These are phyloP conservation scores for Candida labiduridarum DNA, from an alignment of 1,139 yeast genomes.

Conservation along the genomic window DNA sequence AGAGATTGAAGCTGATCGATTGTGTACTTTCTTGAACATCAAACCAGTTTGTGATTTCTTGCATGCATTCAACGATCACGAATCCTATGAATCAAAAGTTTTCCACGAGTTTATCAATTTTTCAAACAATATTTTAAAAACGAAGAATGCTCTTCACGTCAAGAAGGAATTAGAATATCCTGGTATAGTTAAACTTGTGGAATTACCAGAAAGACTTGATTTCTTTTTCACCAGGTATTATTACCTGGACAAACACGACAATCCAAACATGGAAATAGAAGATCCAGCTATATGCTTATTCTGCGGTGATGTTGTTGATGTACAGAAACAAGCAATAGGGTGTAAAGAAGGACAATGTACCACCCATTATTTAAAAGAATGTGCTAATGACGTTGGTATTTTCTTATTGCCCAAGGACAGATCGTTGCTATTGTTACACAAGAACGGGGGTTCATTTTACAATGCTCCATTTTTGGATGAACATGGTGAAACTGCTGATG, in stretches of 20 bases:
- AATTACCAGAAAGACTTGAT: slow-evolving; percentile 70
- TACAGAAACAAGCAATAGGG: slow-evolving; percentile 62
- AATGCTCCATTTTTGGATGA: slow-evolving; percentile 84
- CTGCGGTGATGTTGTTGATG: slow-evolving; percentile 71
- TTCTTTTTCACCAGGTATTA: slow-evolving; percentile 64
- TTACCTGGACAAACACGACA: slow-evolving; percentile 45
- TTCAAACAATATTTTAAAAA: slow-evolving; percentile 9
- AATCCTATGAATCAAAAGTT: slow-evolving; percentile 17
- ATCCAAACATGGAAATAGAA: slow-evolving; percentile 45
- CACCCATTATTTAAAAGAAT: slow-evolving; percentile 61
- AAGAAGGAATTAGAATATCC: slow-evolving; percentile 57
- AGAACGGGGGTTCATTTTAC: slow-evolving; percentile 78
- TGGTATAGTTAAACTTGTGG: slow-evolving; percentile 59
- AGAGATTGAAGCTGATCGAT: slow-evolving; percentile 56
- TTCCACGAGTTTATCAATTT: slow-evolving; percentile 24
- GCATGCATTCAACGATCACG: slow-evolving; percentile 13
- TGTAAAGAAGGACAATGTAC: slow-evolving; percentile 66
- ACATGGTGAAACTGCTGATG: slow-evolving; percentile 86
- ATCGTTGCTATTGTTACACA: slow-evolving; percentile 64
- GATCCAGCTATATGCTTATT: slow-evolving; percentile 89
- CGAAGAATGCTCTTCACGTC: slow-evolving; percentile 16
- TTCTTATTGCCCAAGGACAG: slow-evolving; percentile 79
- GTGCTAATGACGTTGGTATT: slow-evolving; percentile 74
- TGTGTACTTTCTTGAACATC: slow-evolving; percentile 56
- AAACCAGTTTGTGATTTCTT: slow-evolving; percentile 33